These are phyloP conservation scores for Suhomyces wounanorum DNA, from an alignment of 1,139 yeast species.

Conservation along the genomic window DNA sequence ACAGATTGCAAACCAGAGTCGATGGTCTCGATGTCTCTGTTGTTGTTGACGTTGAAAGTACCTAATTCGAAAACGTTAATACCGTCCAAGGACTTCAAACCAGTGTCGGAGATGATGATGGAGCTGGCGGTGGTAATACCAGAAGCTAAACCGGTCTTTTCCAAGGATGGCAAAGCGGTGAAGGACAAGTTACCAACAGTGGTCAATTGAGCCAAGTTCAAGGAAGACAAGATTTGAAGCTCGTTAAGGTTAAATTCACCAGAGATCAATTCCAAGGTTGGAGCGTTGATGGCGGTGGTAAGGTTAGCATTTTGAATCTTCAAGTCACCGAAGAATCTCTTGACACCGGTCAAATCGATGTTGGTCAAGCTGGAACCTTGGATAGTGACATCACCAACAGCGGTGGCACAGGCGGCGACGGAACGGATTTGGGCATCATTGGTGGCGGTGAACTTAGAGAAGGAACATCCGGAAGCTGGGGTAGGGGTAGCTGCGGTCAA, in stretches of 20 bases:
- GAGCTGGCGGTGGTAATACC: constrained; percentile 76
- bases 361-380: constrained; percentile 58
- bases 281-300: constrained; percentile 70
- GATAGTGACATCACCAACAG: constrained; percentile 77
- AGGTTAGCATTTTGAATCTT: constrained; percentile 63
- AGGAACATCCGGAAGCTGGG: constrained; percentile 58
- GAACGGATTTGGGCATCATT: constrained; percentile 76
- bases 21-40: constrained; percentile 62
- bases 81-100: constrained; percentile 76
- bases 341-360: constrained; percentile 58
- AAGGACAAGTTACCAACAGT: constrained; percentile 79
- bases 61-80: constrained; percentile 72
- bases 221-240: constrained; percentile 66
- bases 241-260: constrained; percentile 64
- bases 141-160: constrained; percentile 64
- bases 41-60: constrained; percentile 86
- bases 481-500: constrained; percentile 53
- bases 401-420: constrained; percentile 72
- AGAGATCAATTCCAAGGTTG: constrained; percentile 71
- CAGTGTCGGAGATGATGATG: constrained; percentile 83
- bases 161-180: constrained; percentile 83
- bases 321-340: constrained; percentile 77
- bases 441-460: constrained; percentile 62
- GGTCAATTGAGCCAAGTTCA: constrained; percentile 77
- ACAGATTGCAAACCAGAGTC: constrained; percentile 76